A percentile compares a stretch with the other conserved stretches of the same genome.
These are phyloP conservation scores for Fusarium sp. DNA, from an alignment of 2,329 filamentous ascomycete genomes.

Conservation along the genomic window DNA sequence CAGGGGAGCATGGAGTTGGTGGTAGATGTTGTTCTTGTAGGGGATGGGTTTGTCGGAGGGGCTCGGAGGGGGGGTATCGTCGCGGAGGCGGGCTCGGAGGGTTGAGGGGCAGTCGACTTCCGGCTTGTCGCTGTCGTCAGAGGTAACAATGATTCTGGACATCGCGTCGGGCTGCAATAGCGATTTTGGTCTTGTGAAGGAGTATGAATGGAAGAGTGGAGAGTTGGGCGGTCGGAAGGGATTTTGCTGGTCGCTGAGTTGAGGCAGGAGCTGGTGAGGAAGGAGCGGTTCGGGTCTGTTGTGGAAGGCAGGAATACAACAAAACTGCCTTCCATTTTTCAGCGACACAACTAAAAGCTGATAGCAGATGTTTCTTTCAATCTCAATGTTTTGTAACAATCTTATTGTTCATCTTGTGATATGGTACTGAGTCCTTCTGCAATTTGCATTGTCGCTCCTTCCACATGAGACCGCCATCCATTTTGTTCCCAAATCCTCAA, in stretches of 20 bases:
- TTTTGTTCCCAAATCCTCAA: constrained; percentile 9
- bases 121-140: constrained; percentile 16
- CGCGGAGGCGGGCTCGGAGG: constrained; percentile 48
- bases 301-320: neutral
- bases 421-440: constrained; percentile 4
- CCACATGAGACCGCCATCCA: neutral
- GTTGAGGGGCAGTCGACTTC: constrained; percentile 39
- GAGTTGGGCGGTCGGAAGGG: too few relatives aligned
- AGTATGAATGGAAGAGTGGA: neutral
- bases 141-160: constrained; percentile 1
- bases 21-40: too few relatives aligned
- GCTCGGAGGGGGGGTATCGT: constrained; percentile 19
- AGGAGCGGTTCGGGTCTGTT: neutral
- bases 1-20: too few relatives aligned
- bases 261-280: neutral
- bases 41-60: constrained; percentile 9
- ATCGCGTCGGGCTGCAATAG: constrained; percentile 1
- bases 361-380: neutral
- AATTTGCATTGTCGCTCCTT: constrained; percentile 1
- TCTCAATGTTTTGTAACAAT: neutral
- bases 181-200: neutral
- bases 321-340: neutral
- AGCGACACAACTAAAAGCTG: neutral
- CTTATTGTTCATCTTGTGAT: neutral
- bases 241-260: neutral